These are phyloP conservation scores for Excoecaria cochinchinensis DNA, from an alignment of 345 rosid genomes.

Conservation along the genomic window DNA sequence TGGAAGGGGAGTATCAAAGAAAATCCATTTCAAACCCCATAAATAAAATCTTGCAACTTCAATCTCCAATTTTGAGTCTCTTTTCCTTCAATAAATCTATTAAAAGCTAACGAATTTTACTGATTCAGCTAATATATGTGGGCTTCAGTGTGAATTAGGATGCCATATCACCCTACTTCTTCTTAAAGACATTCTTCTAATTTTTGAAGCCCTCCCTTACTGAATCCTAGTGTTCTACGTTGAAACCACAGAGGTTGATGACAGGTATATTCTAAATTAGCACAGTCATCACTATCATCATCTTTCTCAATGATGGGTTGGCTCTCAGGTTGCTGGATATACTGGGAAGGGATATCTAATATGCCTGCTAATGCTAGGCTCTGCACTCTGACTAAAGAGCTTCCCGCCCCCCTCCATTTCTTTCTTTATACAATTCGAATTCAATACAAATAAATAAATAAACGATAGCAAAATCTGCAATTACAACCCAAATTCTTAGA, in stretches of 20 bases:
- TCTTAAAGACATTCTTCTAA: no score
- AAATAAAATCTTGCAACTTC: no score
- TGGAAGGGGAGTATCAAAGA: no score
- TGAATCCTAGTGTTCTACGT: constrained; percentile 5
- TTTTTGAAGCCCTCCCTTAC: constrained; percentile 35
- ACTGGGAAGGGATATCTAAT: constrained; percentile 57
- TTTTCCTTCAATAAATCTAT: no score
- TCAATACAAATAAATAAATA: background rate
- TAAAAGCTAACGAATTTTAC: no score
- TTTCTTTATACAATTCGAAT: background rate
- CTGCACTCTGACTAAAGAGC: constrained; percentile 47
- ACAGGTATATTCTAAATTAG: constrained; percentile 42
- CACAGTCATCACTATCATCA: background rate
- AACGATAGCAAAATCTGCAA: no score
- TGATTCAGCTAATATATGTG: no score
- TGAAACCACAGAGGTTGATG: constrained; percentile 44
- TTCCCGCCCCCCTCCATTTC: constrained; percentile 27
- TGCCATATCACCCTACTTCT: no score
- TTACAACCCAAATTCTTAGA: no score
- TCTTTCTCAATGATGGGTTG: constrained; percentile 35
- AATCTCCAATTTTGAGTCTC: no score
- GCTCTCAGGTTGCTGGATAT: constrained; percentile 59
- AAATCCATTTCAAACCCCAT: no score
- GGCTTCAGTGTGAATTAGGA: no score
- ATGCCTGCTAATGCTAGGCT: constrained; percentile 39